Conservation (phyloP, 2,329 filamentous ascomycete species). For the Alternaria alternata region DNA sequence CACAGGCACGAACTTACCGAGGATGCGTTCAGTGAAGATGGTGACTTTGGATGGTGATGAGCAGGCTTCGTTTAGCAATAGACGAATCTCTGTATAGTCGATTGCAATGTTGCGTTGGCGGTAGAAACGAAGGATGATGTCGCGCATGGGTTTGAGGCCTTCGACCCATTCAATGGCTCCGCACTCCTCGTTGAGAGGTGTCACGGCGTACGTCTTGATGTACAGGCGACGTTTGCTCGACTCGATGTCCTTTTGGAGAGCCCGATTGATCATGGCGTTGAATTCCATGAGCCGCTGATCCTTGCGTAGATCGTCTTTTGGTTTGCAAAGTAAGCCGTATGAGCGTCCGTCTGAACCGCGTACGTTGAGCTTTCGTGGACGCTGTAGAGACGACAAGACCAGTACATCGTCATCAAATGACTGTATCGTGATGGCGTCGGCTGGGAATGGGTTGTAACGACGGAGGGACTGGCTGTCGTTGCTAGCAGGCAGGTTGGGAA, state of each 20-base stretch:
- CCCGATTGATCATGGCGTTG: constrained; percentile 96
- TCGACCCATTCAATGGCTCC: constrained; percentile 99
- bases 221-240: constrained; percentile 83
- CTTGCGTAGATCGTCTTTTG: constrained; percentile 95
- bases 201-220: constrained; percentile 96
- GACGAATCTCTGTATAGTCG: constrained; percentile 70
- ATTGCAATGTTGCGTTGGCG: constrained; percentile 72
- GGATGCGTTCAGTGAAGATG: constrained; percentile 74
- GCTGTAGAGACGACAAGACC: constrained; percentile 88
- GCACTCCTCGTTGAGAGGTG: constrained; percentile 95
- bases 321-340: constrained; percentile 94
- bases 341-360: constrained; percentile 86
- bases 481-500: constrained; percentile 77
- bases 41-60: constrained; percentile 66
- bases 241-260: constrained; percentile 89
- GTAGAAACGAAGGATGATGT: constrained; percentile 84
- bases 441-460: constrained; percentile 82
- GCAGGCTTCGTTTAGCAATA: constrained; percentile 73
- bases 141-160: constrained; percentile 90
- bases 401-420: constrained; percentile 86
- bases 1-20: constrained; percentile 80
- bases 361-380: constrained; percentile 87
- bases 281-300: constrained; percentile 99
- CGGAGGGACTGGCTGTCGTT: constrained; percentile 74
- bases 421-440: constrained; percentile 83